Percentiles rank a stretch among this genome's conserved stretches.
Evolutionary conservation across 192 early-diverging fungal species (phyloP).

Genomic region (Phycomyces nitens): DNA sequence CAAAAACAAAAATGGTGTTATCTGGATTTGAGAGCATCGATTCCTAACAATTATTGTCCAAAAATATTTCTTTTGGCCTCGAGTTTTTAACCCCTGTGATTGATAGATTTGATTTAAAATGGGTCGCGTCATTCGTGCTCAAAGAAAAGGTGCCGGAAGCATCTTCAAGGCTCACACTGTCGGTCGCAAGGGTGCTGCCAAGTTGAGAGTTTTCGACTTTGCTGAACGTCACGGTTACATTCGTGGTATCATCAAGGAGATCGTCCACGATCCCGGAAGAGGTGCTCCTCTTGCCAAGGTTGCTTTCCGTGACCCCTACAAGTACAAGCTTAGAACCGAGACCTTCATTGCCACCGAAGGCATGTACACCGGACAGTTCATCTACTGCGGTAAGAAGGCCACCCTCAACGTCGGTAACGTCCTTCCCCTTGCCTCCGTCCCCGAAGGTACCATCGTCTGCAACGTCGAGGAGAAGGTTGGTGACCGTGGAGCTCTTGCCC

Average conservation of each 20-base stretch:
- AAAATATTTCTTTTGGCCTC: no score
- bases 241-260: conserved; percentile 97
- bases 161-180: conserved; percentile 97
- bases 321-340: conserved; percentile 84
- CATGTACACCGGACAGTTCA: conserved; percentile 98
- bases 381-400: conserved; percentile 98
- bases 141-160: conserved; percentile 98
- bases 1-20: no score
- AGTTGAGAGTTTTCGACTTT: conserved; percentile 91
- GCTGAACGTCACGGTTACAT: conserved; percentile 97
- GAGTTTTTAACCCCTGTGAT: no score
- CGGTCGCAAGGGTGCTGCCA: conserved; percentile 93
- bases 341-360: conserved; percentile 98
- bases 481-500: conserved; percentile 94
- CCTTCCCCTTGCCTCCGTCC: conserved; percentile 88
- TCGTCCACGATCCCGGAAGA: conserved; percentile 97
- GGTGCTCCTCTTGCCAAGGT: conserved; percentile 93
- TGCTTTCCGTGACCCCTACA: conserved; percentile 38
- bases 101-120: conserved; percentile 50
- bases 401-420: conserved; percentile 92
- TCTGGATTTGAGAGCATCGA: no score
- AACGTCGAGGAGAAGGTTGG: conserved; percentile 92
- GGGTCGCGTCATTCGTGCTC: conserved; percentile 99
- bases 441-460: conserved; percentile 97
- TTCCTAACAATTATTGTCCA: no score